phyloP scores from a whole-genome alignment of 192 early-diverging fungal species.

The Coemansia nantahalensis region DNA sequence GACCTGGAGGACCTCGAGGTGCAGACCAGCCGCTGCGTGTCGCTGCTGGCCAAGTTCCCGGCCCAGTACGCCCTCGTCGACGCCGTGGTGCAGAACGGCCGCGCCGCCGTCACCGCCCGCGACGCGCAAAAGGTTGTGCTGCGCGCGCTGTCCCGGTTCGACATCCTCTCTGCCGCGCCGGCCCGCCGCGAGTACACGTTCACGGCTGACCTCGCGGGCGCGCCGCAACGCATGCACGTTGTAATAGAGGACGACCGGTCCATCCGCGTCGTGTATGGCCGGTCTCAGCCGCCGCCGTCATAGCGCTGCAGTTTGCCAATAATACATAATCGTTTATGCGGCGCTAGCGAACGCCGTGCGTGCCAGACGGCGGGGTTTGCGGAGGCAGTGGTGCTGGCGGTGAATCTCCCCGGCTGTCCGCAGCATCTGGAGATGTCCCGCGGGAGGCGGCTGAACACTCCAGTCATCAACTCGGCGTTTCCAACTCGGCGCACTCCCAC shows the following conservation, averaged over 20 bases:
- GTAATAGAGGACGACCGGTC: constrained; percentile 31
- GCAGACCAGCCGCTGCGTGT: constrained; percentile 42
- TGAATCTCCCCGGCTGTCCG: too few relatives aligned
- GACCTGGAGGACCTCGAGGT: constrained; percentile 44
- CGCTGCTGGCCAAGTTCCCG: constrained; percentile 48
- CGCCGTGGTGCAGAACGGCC: constrained; percentile 29
- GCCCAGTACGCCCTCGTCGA: constrained; percentile 39
- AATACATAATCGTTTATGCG: too few relatives aligned
- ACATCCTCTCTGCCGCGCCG: constrained; percentile 25
- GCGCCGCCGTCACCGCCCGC: constrained; percentile 29
- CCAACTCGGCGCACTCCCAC: too few relatives aligned
- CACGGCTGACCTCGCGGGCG: constrained; percentile 4
- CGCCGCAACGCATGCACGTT: constrained; percentile 41
- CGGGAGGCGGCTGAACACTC: too few relatives aligned
- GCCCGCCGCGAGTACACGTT: constrained; percentile 35
- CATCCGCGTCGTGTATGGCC: constrained; percentile 26
- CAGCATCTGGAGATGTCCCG: too few relatives aligned
- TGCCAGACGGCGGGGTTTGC: too few relatives aligned
- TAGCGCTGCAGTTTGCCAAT: too few relatives aligned
- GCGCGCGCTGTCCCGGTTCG: constrained; percentile 34
- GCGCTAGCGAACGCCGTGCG: too few relatives aligned
- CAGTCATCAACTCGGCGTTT: too few relatives aligned
- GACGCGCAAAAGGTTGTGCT: constrained; percentile 36
- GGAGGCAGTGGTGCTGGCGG: too few relatives aligned
- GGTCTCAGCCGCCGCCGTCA: too few relatives aligned